Conservation (phyloP, 164 flowering plant genomes). For the grape (Vitis vinifera) region DNA sequence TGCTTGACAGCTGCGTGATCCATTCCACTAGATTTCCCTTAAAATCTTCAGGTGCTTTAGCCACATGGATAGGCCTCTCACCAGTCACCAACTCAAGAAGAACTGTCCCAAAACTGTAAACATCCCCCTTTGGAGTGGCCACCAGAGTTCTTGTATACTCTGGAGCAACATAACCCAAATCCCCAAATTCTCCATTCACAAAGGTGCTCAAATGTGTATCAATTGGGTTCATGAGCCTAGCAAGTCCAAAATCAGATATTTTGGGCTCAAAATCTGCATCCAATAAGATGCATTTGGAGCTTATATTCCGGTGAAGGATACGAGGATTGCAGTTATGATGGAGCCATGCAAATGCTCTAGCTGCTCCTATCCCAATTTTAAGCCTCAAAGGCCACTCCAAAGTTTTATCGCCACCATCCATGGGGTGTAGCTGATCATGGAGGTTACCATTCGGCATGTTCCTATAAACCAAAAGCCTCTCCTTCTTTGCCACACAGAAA, state of each 20-base stretch:
- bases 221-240: constrained; percentile 70
- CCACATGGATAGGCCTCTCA: constrained; percentile 48
- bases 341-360: constrained; percentile 74
- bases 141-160: constrained; percentile 64
- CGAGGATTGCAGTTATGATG: constrained; percentile 80
- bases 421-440: constrained; percentile 49
- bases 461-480: constrained; percentile 61
- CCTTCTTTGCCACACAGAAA: constrained; percentile 55
- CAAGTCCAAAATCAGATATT: constrained; percentile 77
- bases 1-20: constrained; percentile 37
- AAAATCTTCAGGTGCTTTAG: constrained; percentile 55
- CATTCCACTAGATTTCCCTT: constrained; percentile 70
- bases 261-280: constrained; percentile 61
- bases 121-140: constrained; percentile 78
- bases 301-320: constrained; percentile 68
- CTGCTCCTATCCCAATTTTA: constrained; percentile 59
- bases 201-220: constrained; percentile 73
- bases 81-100: constrained; percentile 70
- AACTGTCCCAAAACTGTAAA: constrained; percentile 68
- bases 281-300: constrained; percentile 69
- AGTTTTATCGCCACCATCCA: constrained; percentile 16
- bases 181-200: constrained; percentile 72
- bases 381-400: constrained; percentile 70
- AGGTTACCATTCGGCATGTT: constrained; percentile 60
- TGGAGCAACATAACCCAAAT: constrained; percentile 75